Evolutionary conservation across 2,329 filamentous ascomycete genomes (phyloP), one percentile per base, ranked within the genome.

Genomic region (Pseudogymnoascus sp.): DNA sequence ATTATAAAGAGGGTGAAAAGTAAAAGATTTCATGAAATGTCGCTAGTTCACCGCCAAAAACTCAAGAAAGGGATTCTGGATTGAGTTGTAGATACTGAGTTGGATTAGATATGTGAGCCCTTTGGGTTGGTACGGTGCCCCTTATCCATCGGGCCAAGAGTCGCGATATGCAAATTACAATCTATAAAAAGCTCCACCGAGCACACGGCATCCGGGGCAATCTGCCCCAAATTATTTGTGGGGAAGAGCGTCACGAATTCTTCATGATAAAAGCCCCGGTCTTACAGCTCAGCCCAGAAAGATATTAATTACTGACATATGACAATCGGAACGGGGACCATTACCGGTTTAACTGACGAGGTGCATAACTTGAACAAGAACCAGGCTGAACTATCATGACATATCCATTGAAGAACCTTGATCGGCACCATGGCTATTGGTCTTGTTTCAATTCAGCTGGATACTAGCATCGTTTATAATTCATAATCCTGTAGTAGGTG

Each of bases 121-220:
- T 33, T 19, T 33, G 49, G 29, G 49, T 33, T 52, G 49, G 45
- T 55, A 33, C 10, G 26, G 5, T 33, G 16, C 49, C 49, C 49
- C 49, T 55, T 55, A 55, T 55, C 49, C 49, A 55, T 55, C 49
- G 16, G 16, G 49, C 49, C 49, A 55, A 55, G 49, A 55, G 49
- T 55, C 49, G 49, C 49, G 49, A 55, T 55, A 55, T 33, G 29
- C 49, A 55, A 55, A 55, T 55, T 55, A 55, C 49, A 55, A 55
- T 55, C 49, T 55, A 55, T 55, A 55, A 55, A 55, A 55, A 55
- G 49, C 49, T 33, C 49, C 29, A 55, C 49, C 11, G 49, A 55
- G 49, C 49, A 55, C 29, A 55, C 49, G 49, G 29, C 49, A 33
- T 55, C 49, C 29, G 49, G 45, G 49, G 49, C 49, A 55, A 55